Conservation (phyloP, 306 rosid genomes). For the Acacia melanoxylon region DNA sequence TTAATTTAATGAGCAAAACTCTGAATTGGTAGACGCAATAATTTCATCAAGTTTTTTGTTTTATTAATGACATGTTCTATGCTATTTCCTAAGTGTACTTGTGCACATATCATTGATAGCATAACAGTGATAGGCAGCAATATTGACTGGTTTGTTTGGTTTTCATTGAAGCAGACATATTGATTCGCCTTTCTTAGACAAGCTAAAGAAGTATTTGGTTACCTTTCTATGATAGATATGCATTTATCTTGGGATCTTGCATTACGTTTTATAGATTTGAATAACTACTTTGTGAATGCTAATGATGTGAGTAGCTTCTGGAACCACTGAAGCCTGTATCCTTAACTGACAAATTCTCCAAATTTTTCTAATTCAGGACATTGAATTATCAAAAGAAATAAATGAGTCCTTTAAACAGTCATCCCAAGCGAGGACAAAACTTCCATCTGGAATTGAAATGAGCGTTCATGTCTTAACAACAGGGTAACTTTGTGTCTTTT, state of each 20-base stretch:
- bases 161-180: not conserved
- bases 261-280: conserved; percentile 12
- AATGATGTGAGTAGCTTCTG: conserved; percentile 24
- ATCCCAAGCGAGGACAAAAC: conserved; percentile 97
- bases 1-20: not conserved
- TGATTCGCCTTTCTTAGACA: not conserved
- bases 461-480: conserved; percentile 98
- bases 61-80: not conserved
- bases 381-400: conserved; percentile 98
- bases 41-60: not conserved
- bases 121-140: no score
- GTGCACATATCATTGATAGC: not conserved
- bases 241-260: not conserved
- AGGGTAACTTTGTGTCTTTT: conserved; percentile 60
- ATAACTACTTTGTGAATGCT: conserved; percentile 2
- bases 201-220: conserved; percentile 3
- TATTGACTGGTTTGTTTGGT: no score
- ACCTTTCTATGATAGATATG: conserved; percentile 11
- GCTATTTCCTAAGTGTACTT: not conserved
- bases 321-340: conserved; percentile 5
- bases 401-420: conserved; percentile 99
- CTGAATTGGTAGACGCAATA: not conserved
- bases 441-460: conserved; percentile 98
- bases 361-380: conserved; percentile 58
- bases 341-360: not conserved